These are phyloP conservation scores for Carallia pectinifolia DNA, from an alignment of 345 rosid species.

Conservation along the genomic window DNA sequence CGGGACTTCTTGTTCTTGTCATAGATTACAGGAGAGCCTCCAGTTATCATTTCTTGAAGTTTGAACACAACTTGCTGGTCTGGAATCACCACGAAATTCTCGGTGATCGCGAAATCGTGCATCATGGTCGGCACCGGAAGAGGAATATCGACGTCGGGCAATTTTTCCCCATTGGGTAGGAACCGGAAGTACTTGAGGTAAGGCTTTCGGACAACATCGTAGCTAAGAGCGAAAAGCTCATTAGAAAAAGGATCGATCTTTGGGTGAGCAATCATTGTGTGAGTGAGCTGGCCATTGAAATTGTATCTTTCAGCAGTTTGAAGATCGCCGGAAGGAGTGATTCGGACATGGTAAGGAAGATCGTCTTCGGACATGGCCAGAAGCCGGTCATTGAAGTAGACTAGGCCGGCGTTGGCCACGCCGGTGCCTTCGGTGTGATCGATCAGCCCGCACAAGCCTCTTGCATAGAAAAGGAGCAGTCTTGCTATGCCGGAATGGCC, in stretches of 20 bases:
- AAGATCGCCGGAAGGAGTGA: constrained; percentile 61
- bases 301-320: constrained; percentile 65
- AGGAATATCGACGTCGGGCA: constrained; percentile 64
- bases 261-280: constrained; percentile 92
- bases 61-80: constrained; percentile 91
- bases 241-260: constrained; percentile 72
- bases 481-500: constrained; percentile 87
- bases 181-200: constrained; percentile 71
- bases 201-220: constrained; percentile 74
- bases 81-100: constrained; percentile 71
- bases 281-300: constrained; percentile 54
- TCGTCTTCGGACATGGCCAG: constrained; percentile 94
- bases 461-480: constrained; percentile 66
- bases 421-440: constrained; percentile 72
- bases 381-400: constrained; percentile 62
- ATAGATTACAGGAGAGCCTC: constrained; percentile 84
- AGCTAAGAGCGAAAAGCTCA: constrained; percentile 72
- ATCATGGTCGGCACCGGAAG: constrained; percentile 78
- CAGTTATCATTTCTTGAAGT: constrained; percentile 68
- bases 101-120: constrained; percentile 84
- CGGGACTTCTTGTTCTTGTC: constrained; percentile 68
- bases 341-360: constrained; percentile 68
- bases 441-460: constrained; percentile 60
- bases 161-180: constrained; percentile 61
- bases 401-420: constrained; percentile 85